Evolutionary conservation across 2,329 filamentous ascomycete genomes (phyloP).

Genomic region (Alternaria solani): DNA sequence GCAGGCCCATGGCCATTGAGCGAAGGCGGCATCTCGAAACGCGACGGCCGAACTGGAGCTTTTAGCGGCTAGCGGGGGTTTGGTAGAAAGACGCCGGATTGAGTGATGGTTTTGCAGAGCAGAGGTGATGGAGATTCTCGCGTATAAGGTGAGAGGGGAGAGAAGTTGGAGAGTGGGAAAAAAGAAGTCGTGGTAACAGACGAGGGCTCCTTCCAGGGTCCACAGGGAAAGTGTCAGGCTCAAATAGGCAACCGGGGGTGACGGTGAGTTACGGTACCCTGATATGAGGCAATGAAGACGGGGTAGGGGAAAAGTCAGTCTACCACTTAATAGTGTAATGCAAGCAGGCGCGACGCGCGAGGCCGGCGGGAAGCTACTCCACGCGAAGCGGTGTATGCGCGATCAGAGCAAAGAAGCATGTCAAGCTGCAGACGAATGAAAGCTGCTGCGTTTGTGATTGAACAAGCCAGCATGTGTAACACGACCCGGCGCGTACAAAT

Average conservation of each 20-base stretch:
- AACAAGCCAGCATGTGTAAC: constrained; percentile 1
- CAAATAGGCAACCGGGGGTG: constrained; percentile 17
- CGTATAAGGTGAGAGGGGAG: not conserved
- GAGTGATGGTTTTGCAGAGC: not conserved
- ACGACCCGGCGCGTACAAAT: constrained; percentile 4
- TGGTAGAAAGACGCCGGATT: not conserved
- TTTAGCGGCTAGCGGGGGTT: not conserved
- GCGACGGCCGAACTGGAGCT: not conserved
- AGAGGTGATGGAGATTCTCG: not conserved
- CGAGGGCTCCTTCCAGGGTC: constrained; percentile 7
- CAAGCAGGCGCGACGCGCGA: constrained; percentile 22
- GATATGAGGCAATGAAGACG: constrained; percentile 13
- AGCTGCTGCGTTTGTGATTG: constrained; percentile 13
- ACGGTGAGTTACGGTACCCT: constrained; percentile 17
- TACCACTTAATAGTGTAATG: constrained; percentile 21
- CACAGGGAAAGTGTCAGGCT: not conserved
- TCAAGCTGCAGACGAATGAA: constrained; percentile 13
- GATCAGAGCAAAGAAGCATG: constrained; percentile 17
- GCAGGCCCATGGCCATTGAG: constrained; percentile 15
- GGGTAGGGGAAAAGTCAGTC: constrained; percentile 8
- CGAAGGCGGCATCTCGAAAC: constrained; percentile 22
- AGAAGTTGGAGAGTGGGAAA: not conserved
- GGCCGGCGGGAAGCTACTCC: constrained; percentile 18
- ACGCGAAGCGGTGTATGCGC: constrained; percentile 21
- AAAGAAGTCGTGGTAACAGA: constrained; percentile 2